Evolutionary conservation across 768 basidiomycete genomes (phyloP).

Genomic region (Nidula microcarpa): DNA sequence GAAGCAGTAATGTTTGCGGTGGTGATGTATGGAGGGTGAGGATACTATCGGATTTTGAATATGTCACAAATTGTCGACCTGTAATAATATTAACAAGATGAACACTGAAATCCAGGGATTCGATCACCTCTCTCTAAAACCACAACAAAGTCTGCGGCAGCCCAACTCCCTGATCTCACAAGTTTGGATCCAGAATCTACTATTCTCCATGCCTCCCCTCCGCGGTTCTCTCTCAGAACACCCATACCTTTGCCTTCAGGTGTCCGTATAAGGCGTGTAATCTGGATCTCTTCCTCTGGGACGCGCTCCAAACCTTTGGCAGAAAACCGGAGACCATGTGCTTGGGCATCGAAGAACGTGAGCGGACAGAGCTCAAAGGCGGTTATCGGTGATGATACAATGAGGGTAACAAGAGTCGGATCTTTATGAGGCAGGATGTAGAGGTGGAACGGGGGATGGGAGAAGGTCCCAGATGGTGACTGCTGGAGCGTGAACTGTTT

Average conservation of each 20-base stretch:
- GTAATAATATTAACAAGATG: slow-evolving; percentile 3
- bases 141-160: slow-evolving; percentile 61
- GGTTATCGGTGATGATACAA: slow-evolving; percentile 65
- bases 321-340: slow-evolving; percentile 44
- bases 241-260: slow-evolving; percentile 77
- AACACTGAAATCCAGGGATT: neutral
- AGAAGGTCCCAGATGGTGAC: slow-evolving; percentile 46
- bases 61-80: slow-evolving; percentile 60
- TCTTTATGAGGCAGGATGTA: slow-evolving; percentile 49
- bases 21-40: slow-evolving; percentile 56
- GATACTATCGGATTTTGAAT: slow-evolving; percentile 39
- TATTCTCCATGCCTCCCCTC: slow-evolving; percentile 65
- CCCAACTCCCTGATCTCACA: slow-evolving; percentile 48
- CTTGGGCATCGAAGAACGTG: slow-evolving; percentile 60
- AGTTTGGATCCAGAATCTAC: slow-evolving; percentile 44
- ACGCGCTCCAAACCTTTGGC: slow-evolving; percentile 35
- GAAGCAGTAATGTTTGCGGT: slow-evolving; percentile 37
- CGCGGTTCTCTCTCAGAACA: slow-evolving; percentile 51
- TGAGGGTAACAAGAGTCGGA: slow-evolving; percentile 45
- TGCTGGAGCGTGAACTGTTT: slow-evolving; percentile 74
- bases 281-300: slow-evolving; percentile 45
- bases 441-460: slow-evolving; percentile 45
- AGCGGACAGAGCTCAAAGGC: slow-evolving; percentile 56
- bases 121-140: slow-evolving; percentile 61
- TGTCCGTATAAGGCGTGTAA: slow-evolving; percentile 68